Conservation (phyloP, 805 yeast genomes). For the Blastobotrys muscicola region DNA sequence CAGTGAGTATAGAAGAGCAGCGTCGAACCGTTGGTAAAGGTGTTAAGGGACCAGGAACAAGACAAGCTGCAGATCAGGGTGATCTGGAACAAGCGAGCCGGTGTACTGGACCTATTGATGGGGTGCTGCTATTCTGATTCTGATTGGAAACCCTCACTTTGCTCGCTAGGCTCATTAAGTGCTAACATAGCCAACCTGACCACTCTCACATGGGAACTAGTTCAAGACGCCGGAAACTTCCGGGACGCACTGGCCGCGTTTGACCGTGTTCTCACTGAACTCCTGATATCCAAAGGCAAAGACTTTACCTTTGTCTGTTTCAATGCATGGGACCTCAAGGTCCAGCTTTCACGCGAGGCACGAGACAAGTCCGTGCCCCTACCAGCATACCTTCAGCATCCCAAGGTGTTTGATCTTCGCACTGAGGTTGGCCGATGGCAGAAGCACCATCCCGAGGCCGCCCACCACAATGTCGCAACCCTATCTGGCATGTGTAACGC, state of each 20-base stretch:
- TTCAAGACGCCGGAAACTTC: constrained; percentile 47
- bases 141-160: too few relatives aligned
- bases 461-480: constrained; percentile 23
- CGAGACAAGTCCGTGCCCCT: constrained; percentile 62
- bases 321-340: constrained; percentile 63
- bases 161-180: too few relatives aligned
- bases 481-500: constrained; percentile 37
- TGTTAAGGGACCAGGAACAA: too few relatives aligned
- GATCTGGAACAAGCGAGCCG: too few relatives aligned
- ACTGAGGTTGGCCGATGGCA: constrained; percentile 71
- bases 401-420: constrained; percentile 65
- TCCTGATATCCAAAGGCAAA: constrained; percentile 31
- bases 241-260: constrained; percentile 52
- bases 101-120: neutral
- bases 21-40: too few relatives aligned
- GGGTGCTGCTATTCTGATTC: too few relatives aligned
- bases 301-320: constrained; percentile 60
- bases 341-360: constrained; percentile 72
- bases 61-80: too few relatives aligned
- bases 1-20: constrained; percentile 12
- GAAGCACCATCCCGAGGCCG: constrained; percentile 46
- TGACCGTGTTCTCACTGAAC: constrained; percentile 37
- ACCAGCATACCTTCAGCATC: constrained; percentile 67
- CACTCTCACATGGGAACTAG: constrained; percentile 51
- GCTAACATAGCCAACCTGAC: constrained; percentile 22